Base-by-base conservation (phyloP, 164 flowering plant genomes). In the Nymphaea colorata region DNA sequence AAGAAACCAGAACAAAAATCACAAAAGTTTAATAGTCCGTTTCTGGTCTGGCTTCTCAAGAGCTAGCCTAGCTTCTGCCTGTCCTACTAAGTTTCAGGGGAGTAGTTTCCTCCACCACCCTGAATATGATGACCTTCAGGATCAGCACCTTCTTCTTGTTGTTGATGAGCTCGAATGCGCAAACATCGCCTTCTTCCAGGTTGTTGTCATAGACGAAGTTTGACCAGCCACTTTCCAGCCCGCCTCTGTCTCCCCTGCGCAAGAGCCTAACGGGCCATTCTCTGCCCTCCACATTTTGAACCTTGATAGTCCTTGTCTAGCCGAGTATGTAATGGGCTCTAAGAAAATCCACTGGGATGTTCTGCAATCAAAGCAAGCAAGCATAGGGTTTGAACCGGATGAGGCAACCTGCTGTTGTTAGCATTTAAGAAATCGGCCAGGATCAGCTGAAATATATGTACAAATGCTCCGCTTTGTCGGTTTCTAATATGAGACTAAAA, bases 151-250 rank as follows among this genome's bases (percentile, higher is more conserved):
- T 8, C 36, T 15, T 44, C 41, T 16, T 65, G 36, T 25, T 1
- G 36, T 25, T 25, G 41, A 14, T 16, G 44, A 65, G 57, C 53
- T 65, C 67, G 43, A 65, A 65, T 12, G 43, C 57, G 8, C 51
- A 65, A 6, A 17, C 67, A 44, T 65, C 67, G 6, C 59, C 67
- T 65, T 65, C 67, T 65, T 65, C 67, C 4, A 65, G 7, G 12
- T 17, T 67, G 53, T 14, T 47, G 42, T 53, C 61, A 18, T 41
- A 5, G 7, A 41, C 62, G 43, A 61, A 43, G 64, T 61, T 44
- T 61, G 67, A 6, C 68, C 14, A 55, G 60, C 43, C 64, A 42
- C 59, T 69, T 47, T 41, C 41, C 4, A n/a, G 16, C n/a, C 55
- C 42, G 16, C 7, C 18, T 25, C 51, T 4, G 41, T 3, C 17